Percentiles rank a stretch among this genome's conserved stretches.
Evolutionary conservation across 148 eudicot species (phyloP).

Genomic region (Polygonum aviculare): DNA sequence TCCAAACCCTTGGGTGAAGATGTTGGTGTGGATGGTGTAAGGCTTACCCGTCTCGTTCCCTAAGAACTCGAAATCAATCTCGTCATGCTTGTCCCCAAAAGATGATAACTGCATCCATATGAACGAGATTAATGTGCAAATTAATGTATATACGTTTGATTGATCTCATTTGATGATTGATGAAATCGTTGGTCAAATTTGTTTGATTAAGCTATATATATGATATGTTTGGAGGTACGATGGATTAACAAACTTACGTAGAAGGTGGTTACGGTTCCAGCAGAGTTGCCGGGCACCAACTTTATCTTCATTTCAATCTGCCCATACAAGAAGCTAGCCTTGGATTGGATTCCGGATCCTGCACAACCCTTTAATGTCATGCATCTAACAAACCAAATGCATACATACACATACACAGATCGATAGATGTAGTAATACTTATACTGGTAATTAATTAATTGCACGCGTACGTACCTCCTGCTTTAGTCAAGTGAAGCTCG

Average conservation of each 20-base stretch:
- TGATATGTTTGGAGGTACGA: no score
- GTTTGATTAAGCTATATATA: no score
- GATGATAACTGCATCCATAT: conserved; percentile 10
- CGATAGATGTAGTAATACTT: no score
- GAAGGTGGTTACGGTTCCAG: conserved; percentile 35
- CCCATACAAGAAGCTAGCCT: conserved; percentile 19
- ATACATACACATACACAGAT: no score
- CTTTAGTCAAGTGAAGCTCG: conserved; percentile 11
- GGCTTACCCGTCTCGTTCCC: conserved; percentile 26
- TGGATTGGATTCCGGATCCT: conserved; percentile 23
- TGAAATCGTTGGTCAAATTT: background rate
- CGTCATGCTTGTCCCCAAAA: conserved; percentile 15
- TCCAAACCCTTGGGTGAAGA: conserved; percentile 6
- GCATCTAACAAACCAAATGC: background rate
- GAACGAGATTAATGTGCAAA: background rate
- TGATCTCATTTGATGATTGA: background rate
- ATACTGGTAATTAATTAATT: background rate
- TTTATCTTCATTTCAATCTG: conserved; percentile 20
- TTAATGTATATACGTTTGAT: no score
- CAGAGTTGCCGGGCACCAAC: conserved; percentile 25
- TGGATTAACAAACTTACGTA: background rate
- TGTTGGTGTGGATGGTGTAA: conserved; percentile 27
- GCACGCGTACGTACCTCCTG: conserved; percentile 2
- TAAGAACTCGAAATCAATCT: conserved; percentile 31
- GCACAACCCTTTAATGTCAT: conserved; percentile 2